Percentiles rank a stretch among this genome's conserved stretches.
Conservation (phyloP, 2,329 filamentous ascomycete genomes). For the Plenodomus biglobosus region DNA sequence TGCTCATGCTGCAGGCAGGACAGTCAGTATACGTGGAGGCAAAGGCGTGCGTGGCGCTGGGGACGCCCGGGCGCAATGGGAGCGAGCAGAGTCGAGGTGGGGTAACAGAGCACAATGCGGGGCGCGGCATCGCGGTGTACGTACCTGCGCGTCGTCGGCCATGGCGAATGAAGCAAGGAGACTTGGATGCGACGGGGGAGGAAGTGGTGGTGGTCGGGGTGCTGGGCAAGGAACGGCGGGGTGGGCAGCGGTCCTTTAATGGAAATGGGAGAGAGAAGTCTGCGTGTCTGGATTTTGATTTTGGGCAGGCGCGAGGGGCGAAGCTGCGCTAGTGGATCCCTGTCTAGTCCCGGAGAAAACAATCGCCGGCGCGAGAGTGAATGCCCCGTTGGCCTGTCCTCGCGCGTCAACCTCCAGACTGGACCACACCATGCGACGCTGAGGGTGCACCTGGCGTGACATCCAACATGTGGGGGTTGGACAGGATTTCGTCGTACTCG, state of each 20-base stretch:
- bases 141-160: slow-evolving; percentile 68
- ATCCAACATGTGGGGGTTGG: slow-evolving; percentile 74
- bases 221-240: slow-evolving; percentile 32
- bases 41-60: slow-evolving; percentile 3
- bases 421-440: background rate
- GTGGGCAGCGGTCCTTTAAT: slow-evolving; percentile 29
- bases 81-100: slow-evolving; percentile 41
- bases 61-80: slow-evolving; percentile 33
- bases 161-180: slow-evolving; percentile 58
- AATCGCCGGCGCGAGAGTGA: slow-evolving; percentile 12
- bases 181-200: slow-evolving; percentile 39
- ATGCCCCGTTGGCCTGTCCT: slow-evolving; percentile 1
- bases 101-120: slow-evolving; percentile 36
- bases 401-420: background rate
- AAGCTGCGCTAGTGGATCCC: slow-evolving; percentile 25
- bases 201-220: slow-evolving; percentile 32
- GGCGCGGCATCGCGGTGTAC: slow-evolving; percentile 28
- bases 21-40: slow-evolving; percentile 18
- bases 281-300: slow-evolving; percentile 39
- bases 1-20: slow-evolving; percentile 54
- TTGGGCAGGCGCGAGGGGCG: slow-evolving; percentile 33
- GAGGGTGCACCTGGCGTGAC: background rate
- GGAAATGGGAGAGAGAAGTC: slow-evolving; percentile 36
- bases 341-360: slow-evolving; percentile 28
- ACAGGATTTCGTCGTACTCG: slow-evolving; percentile 75